Conservation (phyloP, 2,329 filamentous ascomycete species). For the Macrophomina pseudophaseolina region DNA sequence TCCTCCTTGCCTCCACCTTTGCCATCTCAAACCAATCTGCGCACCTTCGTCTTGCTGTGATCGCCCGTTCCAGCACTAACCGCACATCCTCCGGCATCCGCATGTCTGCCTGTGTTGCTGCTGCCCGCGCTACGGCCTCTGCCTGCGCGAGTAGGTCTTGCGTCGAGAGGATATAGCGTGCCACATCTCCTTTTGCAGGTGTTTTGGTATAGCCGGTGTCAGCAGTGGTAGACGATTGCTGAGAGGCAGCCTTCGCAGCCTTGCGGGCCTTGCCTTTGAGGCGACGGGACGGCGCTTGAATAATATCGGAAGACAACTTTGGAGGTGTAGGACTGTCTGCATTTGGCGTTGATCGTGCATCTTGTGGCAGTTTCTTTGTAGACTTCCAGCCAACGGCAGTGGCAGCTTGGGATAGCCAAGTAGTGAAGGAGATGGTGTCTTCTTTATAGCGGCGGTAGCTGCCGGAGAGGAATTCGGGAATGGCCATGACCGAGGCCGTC, state of each 20-base stretch:
- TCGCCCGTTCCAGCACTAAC: not conserved
- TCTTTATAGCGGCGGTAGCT: not conserved
- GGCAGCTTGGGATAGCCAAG: not conserved
- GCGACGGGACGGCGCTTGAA: not conserved
- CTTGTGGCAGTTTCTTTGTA: not conserved
- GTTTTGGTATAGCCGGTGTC: not conserved
- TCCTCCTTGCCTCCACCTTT: not conserved
- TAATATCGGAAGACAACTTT: not conserved
- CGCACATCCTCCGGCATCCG: not conserved
- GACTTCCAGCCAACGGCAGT: not conserved
- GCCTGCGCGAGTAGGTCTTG: not conserved
- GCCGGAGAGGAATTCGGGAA: not conserved
- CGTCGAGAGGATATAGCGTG: not conserved
- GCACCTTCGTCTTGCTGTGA: not conserved
- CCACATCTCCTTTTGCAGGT: not conserved
- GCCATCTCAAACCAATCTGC: not conserved
- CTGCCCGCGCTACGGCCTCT: not conserved
- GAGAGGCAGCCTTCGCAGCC: not conserved
- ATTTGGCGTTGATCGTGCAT: not conserved
- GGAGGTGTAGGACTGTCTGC: not conserved
- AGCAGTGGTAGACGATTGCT: not conserved
- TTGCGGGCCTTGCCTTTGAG: conserved; percentile 8
- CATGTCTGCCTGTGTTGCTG: not conserved
- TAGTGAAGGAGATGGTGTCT: not conserved
- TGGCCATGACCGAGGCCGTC: not conserved